phyloP scores from a whole-genome alignment of 345 rosid genomes.

The Eucalyptus marginata region DNA sequence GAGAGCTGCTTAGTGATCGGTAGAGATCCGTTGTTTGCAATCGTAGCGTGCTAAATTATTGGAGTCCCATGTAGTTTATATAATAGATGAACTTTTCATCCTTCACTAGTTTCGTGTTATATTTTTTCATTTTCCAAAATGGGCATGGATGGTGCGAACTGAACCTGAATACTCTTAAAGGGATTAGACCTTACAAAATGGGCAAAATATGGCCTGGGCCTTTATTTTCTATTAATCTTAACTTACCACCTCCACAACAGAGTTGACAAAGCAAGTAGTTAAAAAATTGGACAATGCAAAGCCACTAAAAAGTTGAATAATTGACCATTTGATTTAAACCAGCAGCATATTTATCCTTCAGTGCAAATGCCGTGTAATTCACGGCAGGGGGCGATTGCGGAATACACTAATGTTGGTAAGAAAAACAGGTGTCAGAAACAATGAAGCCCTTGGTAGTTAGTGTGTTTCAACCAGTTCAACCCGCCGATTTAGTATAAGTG shows the following conservation, averaged over 20 bases:
- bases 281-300: neutral
- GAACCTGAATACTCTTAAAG: neutral
- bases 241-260: too few species aligned
- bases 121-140: too few species aligned
- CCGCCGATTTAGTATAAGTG: neutral
- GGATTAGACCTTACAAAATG: too few species aligned
- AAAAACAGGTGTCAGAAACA: neutral
- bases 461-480: neutral
- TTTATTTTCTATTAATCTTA: too few species aligned
- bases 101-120: too few species aligned
- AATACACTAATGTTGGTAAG: neutral
- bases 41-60: too few species aligned
- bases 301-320: neutral
- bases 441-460: neutral
- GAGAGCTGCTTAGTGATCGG: too few species aligned
- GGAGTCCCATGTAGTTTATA: too few species aligned
- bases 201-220: too few species aligned
- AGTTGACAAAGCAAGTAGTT: neutral
- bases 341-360: neutral
- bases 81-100: too few species aligned
- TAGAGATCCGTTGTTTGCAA: too few species aligned
- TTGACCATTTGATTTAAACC: neutral
- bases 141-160: too few species aligned
- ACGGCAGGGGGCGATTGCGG: neutral
- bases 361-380: neutral